Base-by-base conservation (phyloP, 2,329 filamentous ascomycete species). In the Penicillium sp. region DNA sequence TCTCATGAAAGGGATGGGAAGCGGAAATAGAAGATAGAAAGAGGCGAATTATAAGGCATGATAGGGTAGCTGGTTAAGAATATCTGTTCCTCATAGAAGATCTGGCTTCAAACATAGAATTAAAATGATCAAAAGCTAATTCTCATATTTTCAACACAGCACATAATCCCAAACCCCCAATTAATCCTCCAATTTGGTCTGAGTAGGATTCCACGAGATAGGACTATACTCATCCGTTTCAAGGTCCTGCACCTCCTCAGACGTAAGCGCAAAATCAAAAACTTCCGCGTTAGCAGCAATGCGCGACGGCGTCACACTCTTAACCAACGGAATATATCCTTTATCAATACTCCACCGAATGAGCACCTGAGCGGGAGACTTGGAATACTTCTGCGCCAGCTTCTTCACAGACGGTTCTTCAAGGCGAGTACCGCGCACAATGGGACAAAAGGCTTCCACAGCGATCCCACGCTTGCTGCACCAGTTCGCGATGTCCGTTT, bases 261-360 rank as follows among this genome's bases (percentile, higher is more conserved):
- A 66, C 3, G 75, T 72, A 7, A 85, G 72, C 67, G 82, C 76
- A 58, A 85, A 85, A 60, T 84, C 81, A 59, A 77, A 85, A 0
- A 85, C 62, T 25, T 78, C 67, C 0, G 74, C 75, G 56, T 85
- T 85, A 65, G 83, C 79, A 55, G 82, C 79, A 59, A 85, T 85
- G 20, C 82, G 73, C 4, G 73, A 72, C 8, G 77, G 76, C 0
- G 79, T 84, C 2, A 82, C 81, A 15, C 80, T 82, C 64, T 84
- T 84, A 0, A 82, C 82, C 33, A 85, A 68, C 18, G 82, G 81
- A n/a, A 84, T 77, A 62, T 82, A 83, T 1, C 59, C 61, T 44
- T 64, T 92, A 69, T 93, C 89, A 56, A 92, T 70, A 54, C 84
- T 86, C 89, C 89, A 93, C 48, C 88, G 82, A 27, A 93, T 79